A percentile compares a stretch with the other conserved stretches of the same genome.
Evolutionary conservation across 495 filamentous ascomycete species (phyloP).

Genomic region (Aspergillus cavernicola): DNA sequence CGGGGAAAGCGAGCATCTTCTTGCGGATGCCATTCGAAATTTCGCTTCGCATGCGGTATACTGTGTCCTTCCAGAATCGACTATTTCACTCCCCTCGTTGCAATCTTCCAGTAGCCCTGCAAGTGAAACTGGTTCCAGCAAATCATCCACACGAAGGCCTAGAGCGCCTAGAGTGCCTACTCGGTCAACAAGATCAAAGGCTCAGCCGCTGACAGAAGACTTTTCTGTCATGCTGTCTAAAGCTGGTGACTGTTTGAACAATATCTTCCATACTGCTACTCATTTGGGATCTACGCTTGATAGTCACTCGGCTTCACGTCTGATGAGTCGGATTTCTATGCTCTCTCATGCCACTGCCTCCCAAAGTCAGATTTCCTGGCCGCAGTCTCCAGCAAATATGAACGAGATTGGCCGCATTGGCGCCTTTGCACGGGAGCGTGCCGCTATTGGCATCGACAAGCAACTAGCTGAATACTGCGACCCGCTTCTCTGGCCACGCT

Average conservation of each 20-base stretch:
- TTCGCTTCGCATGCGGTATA: constrained; percentile 80
- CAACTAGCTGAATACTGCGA: constrained; percentile 38
- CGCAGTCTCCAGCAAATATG: constrained; percentile 40
- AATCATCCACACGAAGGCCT: constrained; percentile 24
- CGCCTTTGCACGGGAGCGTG: constrained; percentile 41
- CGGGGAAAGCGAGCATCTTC: constrained; percentile 46
- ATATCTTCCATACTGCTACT: constrained; percentile 37
- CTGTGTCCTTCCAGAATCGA: constrained; percentile 86
- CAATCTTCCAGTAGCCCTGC: constrained; percentile 24
- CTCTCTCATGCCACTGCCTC: constrained; percentile 40
- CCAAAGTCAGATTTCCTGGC: constrained; percentile 26
- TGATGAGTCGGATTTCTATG: constrained; percentile 48
- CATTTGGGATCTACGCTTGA: constrained; percentile 44
- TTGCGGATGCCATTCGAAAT: constrained; percentile 56
- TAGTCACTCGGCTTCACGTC: constrained; percentile 39
- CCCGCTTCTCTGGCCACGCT: constrained; percentile 37
- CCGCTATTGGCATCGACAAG: constrained; percentile 43
- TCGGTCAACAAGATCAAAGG: constrained; percentile 26
- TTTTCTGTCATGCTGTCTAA: constrained; percentile 41
- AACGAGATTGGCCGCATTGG: constrained; percentile 47
- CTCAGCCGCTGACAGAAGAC: constrained; percentile 36
- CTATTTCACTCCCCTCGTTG: constrained; percentile 74
- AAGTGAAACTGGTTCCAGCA: constrained; percentile 19
- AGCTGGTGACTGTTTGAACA: constrained; percentile 36
- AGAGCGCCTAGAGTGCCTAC: constrained; percentile 29